These are phyloP conservation scores for Entophlyctis luteolus DNA, from an alignment of 192 early-diverging fungal genomes.

Conservation along the genomic window DNA sequence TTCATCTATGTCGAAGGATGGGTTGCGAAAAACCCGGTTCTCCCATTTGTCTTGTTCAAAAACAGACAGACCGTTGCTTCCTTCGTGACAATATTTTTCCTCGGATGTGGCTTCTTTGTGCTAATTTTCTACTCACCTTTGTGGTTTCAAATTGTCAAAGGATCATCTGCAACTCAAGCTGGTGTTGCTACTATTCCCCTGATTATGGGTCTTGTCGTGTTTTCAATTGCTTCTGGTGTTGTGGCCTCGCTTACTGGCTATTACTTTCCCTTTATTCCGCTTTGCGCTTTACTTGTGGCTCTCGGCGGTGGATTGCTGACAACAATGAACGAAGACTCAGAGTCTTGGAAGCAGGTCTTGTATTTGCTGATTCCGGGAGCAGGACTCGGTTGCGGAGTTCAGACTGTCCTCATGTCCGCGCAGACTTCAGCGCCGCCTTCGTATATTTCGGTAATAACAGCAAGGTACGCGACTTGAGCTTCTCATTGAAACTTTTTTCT, in stretches of 20 bases:
- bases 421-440: conserved; percentile 60
- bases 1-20: conserved; percentile 66
- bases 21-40: conserved; percentile 62
- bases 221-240: conserved; percentile 62
- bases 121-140: conserved; percentile 28
- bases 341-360: conserved; percentile 48
- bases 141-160: conserved; percentile 78
- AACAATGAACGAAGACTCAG: conserved; percentile 30
- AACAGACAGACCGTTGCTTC: conserved; percentile 32
- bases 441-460: conserved; percentile 62
- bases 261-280: conserved; percentile 57
- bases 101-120: conserved; percentile 38
- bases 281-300: conserved; percentile 42
- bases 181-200: conserved; percentile 70
- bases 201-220: conserved; percentile 49
- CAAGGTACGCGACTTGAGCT: conserved; percentile 17
- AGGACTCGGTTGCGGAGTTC: conserved; percentile 66
- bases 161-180: conserved; percentile 59
- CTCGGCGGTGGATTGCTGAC: conserved; percentile 17
- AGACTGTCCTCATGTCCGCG: conserved; percentile 65
- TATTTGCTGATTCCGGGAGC: conserved; percentile 62
- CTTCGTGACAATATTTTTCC: conserved; percentile 22
- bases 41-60: conserved; percentile 55
- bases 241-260: conserved; percentile 49
- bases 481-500: too few species aligned